Evolutionary conservation across 129 eudicot species (phyloP).

Genomic region (Helianthus tuberosus): DNA sequence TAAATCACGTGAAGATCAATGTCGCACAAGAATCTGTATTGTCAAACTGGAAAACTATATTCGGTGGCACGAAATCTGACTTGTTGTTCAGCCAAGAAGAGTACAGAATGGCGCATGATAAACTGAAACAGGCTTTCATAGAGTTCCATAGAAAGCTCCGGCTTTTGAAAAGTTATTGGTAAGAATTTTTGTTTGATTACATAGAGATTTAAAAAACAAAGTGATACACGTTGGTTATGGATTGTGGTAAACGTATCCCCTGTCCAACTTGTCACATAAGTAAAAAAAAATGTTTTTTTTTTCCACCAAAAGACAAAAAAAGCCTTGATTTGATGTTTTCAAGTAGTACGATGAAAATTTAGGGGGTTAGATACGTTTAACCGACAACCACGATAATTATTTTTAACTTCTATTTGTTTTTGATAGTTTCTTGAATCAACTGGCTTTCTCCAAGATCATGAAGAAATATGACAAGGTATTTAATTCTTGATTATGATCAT

Average conservation of each 20-base stretch:
- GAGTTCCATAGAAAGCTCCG: conserved; percentile 64
- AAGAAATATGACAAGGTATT: conserved; percentile 75
- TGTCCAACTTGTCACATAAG: too few relatives aligned
- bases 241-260: too few relatives aligned
- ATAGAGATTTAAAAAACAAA: not conserved
- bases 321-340: too few relatives aligned
- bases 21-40: conserved; percentile 53
- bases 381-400: not conserved
- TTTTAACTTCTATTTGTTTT: not conserved
- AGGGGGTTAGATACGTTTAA: too few relatives aligned
- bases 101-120: conserved; percentile 41
- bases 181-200: not conserved
- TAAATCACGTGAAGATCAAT: conserved; percentile 59
- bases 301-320: too few relatives aligned
- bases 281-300: too few relatives aligned
- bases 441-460: conserved; percentile 78
- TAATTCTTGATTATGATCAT: not conserved
- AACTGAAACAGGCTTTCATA: conserved; percentile 54
- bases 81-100: conserved; percentile 51
- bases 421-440: conserved; percentile 60
- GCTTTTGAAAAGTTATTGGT: conserved; percentile 66
- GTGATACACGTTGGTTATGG: not conserved
- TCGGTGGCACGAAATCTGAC: conserved; percentile 39
- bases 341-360: too few relatives aligned
- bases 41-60: conserved; percentile 47